Conservation (phyloP, 2,329 filamentous ascomycete species). For the Bipolaris gigantea region DNA sequence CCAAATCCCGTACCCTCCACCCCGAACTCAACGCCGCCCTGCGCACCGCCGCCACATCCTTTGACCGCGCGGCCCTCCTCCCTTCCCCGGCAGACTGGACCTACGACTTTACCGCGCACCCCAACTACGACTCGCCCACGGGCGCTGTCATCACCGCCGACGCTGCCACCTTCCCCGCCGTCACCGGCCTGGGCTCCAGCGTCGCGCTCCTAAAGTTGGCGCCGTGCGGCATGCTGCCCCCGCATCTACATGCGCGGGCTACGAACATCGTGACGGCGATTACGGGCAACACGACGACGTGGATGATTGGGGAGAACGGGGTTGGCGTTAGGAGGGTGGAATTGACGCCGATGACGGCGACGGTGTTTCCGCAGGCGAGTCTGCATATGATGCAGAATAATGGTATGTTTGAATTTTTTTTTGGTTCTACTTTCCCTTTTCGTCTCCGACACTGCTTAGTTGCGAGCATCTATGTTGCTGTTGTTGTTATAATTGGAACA, state of each 20-base stretch:
- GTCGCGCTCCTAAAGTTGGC: constrained; percentile 52
- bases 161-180: constrained; percentile 55
- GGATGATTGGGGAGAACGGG: constrained; percentile 57
- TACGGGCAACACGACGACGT: constrained; percentile 54
- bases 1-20: constrained; percentile 48
- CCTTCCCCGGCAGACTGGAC: constrained; percentile 49
- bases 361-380: constrained; percentile 54
- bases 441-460: no score
- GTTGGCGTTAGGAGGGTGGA: constrained; percentile 48
- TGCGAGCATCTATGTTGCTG: no score
- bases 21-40: constrained; percentile 45
- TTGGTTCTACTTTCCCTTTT: no score
- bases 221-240: constrained; percentile 56
- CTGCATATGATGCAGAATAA: constrained; percentile 57
- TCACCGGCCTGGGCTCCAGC: constrained; percentile 53
- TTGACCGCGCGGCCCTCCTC: constrained; percentile 50
- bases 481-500: no score
- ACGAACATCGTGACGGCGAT: constrained; percentile 55
- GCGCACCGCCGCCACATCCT: constrained; percentile 48
- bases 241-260: constrained; percentile 55
- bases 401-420: constrained; percentile 37
- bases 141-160: constrained; percentile 58
- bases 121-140: constrained; percentile 50
- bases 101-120: constrained; percentile 53
- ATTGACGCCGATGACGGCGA: constrained; percentile 52